phyloP scores from a whole-genome alignment of 768 basidiomycete genomes.

The Strobilomyces dryophilus region DNA sequence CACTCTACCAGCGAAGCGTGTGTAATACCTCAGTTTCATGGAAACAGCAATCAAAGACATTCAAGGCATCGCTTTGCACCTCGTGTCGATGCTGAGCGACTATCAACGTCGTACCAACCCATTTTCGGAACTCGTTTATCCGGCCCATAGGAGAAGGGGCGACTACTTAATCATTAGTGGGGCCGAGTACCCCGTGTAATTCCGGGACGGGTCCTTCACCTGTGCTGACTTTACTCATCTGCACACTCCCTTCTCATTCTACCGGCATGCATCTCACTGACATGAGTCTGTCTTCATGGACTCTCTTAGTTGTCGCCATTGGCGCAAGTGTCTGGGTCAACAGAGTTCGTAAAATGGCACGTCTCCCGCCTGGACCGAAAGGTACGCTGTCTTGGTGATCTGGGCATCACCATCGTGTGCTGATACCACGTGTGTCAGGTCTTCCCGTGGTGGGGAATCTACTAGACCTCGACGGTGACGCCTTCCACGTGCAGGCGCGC shows the following conservation, averaged over 20 bases:
- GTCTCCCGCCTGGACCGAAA: constrained; percentile 2
- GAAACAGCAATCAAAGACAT: neutral
- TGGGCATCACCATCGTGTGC: no score
- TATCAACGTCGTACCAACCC: neutral
- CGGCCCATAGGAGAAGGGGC: neutral
- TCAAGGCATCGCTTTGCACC: no score
- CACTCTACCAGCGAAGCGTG: neutral
- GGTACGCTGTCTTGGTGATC: neutral
- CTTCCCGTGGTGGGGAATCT: neutral
- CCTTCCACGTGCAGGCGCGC: neutral
- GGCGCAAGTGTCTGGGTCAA: neutral
- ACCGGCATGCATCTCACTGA: neutral
- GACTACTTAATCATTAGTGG: neutral
- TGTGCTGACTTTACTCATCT: no score
- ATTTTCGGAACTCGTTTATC: neutral
- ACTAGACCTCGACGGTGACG: neutral
- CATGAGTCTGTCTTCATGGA: neutral
- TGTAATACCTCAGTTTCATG: neutral
- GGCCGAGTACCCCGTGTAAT: no score
- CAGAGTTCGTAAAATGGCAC: neutral
- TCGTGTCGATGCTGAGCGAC: neutral
- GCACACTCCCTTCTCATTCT: neutral
- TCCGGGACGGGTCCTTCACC: neutral
- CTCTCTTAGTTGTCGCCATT: neutral
- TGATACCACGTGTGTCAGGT: neutral